Evolutionary conservation across 106 monocot species (phyloP).

Genomic region (Dioscorea dumetorum): DNA sequence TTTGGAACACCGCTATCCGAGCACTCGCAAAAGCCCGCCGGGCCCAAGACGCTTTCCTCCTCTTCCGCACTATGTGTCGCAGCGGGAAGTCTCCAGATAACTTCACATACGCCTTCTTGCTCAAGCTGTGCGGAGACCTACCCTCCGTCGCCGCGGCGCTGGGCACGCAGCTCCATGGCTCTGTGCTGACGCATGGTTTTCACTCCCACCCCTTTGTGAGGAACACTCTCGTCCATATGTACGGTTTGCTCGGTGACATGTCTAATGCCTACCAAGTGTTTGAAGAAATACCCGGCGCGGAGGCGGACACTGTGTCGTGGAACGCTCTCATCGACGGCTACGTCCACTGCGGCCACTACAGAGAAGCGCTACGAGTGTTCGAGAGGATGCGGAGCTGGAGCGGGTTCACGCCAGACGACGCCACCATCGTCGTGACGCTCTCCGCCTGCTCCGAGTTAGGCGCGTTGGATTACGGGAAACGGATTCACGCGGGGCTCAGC

Average conservation of each 20-base stretch:
- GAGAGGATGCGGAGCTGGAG: constrained; percentile 22
- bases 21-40: constrained; percentile 36
- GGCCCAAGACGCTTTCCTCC: constrained; percentile 29
- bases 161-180: constrained; percentile 47
- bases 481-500: constrained; percentile 27
- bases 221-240: constrained; percentile 66
- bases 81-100: constrained; percentile 30
- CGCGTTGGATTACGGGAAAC: constrained; percentile 30
- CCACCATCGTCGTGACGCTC: constrained; percentile 37
- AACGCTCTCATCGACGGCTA: constrained; percentile 43
- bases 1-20: constrained; percentile 65
- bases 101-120: constrained; percentile 62
- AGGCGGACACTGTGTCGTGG: constrained; percentile 40
- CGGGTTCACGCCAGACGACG: constrained; percentile 32
- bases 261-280: constrained; percentile 25
- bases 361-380: constrained; percentile 27
- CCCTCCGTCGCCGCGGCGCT: constrained; percentile 9
- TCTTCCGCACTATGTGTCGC: constrained; percentile 33
- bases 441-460: constrained; percentile 55
- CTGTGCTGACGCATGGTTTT: constrained; percentile 30
- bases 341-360: constrained; percentile 18
- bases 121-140: constrained; percentile 40
- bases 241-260: constrained; percentile 19
- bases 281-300: constrained; percentile 28
- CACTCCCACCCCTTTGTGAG: constrained; percentile 27